phyloP scores from a whole-genome alignment of 1,284 basidiomycete genomes.

The Porogramme epimiltina region DNA sequence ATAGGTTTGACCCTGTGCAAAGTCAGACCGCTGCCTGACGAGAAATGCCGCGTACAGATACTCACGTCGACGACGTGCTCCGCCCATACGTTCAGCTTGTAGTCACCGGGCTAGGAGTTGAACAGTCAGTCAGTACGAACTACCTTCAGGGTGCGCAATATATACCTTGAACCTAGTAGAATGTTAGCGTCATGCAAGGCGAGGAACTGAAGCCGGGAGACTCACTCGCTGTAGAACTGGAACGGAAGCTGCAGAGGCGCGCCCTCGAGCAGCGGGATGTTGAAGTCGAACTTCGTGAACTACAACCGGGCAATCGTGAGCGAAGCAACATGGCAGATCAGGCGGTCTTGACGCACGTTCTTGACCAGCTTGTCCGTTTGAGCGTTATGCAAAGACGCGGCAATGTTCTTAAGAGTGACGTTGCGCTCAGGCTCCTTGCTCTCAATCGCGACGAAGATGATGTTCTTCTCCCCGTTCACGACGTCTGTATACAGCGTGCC shows the following conservation, averaged over 20 bases:
- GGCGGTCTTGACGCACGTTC: constrained; percentile 79
- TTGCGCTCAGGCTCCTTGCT: constrained; percentile 75
- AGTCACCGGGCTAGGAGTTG: constrained; percentile 67
- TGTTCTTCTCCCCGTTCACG: constrained; percentile 85
- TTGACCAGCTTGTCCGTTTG: constrained; percentile 69
- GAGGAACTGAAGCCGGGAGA: no score
- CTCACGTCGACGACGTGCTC: constrained; percentile 70
- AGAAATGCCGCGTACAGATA: constrained; percentile 15
- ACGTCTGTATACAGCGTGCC: constrained; percentile 53
- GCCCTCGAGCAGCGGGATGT: constrained; percentile 60
- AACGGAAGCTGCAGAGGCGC: constrained; percentile 76
- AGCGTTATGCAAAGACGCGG: constrained; percentile 74
- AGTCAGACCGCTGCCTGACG: constrained; percentile 2
- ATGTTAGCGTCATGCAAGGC: background rate
- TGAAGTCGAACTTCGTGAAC: constrained; percentile 67
- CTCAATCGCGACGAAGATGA: constrained; percentile 66
- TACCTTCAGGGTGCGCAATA: background rate
- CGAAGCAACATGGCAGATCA: no score
- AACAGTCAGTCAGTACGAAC: background rate
- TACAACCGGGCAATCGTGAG: constrained; percentile 30
- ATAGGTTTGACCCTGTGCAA: constrained; percentile 51
- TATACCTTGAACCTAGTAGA: constrained; percentile 61
- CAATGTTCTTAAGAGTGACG: constrained; percentile 70
- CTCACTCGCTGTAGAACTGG: constrained; percentile 84
- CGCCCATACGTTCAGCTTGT: constrained; percentile 79